A percentile compares a stretch with the other conserved stretches of the same genome.
phyloP scores from a whole-genome alignment of 257 asterid species.

The Paulownia fortunei region DNA sequence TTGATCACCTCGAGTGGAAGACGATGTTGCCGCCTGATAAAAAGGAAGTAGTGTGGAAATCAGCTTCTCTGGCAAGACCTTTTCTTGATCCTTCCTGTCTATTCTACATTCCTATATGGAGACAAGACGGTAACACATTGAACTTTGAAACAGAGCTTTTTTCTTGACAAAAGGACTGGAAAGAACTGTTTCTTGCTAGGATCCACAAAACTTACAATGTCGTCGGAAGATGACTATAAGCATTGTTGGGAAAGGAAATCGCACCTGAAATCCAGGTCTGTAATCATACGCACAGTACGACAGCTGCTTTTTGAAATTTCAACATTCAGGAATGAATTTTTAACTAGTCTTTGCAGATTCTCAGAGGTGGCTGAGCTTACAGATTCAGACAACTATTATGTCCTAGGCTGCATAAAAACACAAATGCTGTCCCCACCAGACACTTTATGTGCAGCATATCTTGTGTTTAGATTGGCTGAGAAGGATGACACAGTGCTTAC shows the following conservation, averaged over 20 bases:
- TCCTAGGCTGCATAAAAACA: constrained; percentile 19
- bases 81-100: no score
- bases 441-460: constrained; percentile 33
- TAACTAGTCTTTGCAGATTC: constrained; percentile 24
- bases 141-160: constrained; percentile 6
- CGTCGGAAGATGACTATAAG: neutral
- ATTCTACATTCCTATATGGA: neutral
- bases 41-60: neutral
- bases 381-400: neutral
- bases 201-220: neutral
- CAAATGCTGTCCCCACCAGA: constrained; percentile 27
- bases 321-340: neutral
- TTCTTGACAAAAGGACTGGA: neutral
- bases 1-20: neutral
- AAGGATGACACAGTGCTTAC: neutral
- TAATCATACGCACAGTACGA: neutral
- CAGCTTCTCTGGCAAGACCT: neutral
- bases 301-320: neutral
- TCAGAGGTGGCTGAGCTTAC: constrained; percentile 28
- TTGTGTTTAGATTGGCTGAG: constrained; percentile 19
- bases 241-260: neutral
- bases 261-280: constrained; percentile 17
- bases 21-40: neutral
- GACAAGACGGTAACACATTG: neutral
- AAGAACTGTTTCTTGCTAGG: constrained; percentile 15